Conservation (phyloP, 768 basidiomycete genomes). For the Coprinellus micaceus region DNA sequence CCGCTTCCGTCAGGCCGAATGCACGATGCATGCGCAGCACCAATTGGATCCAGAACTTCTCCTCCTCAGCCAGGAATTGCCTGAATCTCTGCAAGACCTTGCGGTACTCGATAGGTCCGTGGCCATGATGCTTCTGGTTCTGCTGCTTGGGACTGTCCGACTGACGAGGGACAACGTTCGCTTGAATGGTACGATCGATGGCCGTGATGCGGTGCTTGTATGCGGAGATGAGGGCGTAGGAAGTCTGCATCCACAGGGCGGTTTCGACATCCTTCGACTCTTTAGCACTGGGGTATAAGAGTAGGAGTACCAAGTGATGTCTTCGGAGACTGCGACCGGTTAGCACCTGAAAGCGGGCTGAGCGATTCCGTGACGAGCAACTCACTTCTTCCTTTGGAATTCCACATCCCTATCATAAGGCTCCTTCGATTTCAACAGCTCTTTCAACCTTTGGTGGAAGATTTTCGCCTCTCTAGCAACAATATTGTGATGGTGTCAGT, state of each 20-base stretch:
- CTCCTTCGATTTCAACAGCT: constrained; percentile 64
- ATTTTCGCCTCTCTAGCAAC: constrained; percentile 70
- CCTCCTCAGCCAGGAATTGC: constrained; percentile 85
- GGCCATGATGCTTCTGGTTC: constrained; percentile 13
- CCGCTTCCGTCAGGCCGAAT: constrained; percentile 66
- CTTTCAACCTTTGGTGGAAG: constrained; percentile 72
- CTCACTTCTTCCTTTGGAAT: constrained; percentile 82
- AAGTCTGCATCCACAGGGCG: constrained; percentile 91
- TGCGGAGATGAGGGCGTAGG: constrained; percentile 75
- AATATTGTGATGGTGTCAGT: constrained; percentile 8
- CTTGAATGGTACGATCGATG: constrained; percentile 57
- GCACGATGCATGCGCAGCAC: constrained; percentile 70
- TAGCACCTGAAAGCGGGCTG: constrained; percentile 14
- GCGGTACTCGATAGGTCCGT: constrained; percentile 76
- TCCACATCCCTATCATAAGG: constrained; percentile 88
- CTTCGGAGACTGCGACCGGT: constrained; percentile 54
- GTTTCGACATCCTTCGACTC: constrained; percentile 80
- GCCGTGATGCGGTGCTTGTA: constrained; percentile 74
- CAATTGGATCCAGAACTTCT: constrained; percentile 86
- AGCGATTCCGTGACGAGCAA: constrained; percentile 13
- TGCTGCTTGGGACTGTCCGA: constrained; percentile 18
- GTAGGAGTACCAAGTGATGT: constrained; percentile 64
- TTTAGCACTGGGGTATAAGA: constrained; percentile 62
- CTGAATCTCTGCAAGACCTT: constrained; percentile 86
- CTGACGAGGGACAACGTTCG: constrained; percentile 32